A percentile compares a stretch with the other conserved stretches of the same genome.
Conservation (phyloP, 441 rosid species). For the Sinapis alba region DNA sequence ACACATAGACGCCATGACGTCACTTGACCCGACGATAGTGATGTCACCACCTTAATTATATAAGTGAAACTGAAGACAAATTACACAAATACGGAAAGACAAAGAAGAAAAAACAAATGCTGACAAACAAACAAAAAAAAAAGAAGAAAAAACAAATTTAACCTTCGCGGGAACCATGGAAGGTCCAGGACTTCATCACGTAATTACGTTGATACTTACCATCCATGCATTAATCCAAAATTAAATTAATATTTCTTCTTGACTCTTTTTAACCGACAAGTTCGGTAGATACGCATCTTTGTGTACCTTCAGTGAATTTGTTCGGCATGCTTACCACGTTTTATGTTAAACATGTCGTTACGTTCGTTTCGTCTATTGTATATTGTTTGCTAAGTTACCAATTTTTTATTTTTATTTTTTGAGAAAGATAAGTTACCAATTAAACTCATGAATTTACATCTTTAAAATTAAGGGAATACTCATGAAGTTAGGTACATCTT, state of each 20-base stretch:
- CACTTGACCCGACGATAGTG: conserved; percentile 28
- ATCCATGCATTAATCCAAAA: not conserved
- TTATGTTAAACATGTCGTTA: not conserved
- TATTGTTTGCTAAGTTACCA: not conserved
- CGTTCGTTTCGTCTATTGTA: not conserved
- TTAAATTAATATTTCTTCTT: not conserved
- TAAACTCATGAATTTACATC: not conserved
- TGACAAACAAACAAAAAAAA: too few species aligned
- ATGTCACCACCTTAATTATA: conserved; percentile 13
- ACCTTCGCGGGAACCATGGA: conserved; percentile 1
- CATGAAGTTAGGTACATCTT: not conserved
- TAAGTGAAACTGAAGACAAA: not conserved
- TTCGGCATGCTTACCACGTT: not conserved
- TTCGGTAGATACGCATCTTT: not conserved
- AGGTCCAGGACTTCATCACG: not conserved
- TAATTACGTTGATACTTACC: not conserved
- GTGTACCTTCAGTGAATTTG: not conserved
- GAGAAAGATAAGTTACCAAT: not conserved
- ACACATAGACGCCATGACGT: conserved; percentile 38
- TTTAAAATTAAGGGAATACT: not conserved
- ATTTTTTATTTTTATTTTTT: too few species aligned
- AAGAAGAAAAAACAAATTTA: not conserved
- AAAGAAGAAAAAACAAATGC: not conserved
- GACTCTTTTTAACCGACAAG: conserved; percentile 4
- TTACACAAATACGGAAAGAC: not conserved